Percentiles rank a stretch among this genome's conserved stretches.
Conservation (phyloP, 345 rosid species). For the Excoecaria agallocha region DNA sequence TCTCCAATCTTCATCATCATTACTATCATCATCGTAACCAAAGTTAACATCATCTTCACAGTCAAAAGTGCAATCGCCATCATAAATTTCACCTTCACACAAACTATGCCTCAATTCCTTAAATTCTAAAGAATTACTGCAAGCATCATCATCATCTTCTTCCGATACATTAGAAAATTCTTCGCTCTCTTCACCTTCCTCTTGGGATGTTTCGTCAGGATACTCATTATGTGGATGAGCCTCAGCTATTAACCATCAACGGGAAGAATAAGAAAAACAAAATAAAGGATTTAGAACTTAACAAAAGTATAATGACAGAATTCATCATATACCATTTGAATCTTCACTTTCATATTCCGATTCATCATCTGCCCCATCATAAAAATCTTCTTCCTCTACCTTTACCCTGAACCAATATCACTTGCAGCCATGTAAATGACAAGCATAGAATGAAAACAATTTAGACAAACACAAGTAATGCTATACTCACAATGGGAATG, state of each 20-base stretch:
- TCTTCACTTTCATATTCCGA: slow-evolving; percentile 79
- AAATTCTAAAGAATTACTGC: slow-evolving; percentile 16
- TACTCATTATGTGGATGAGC: slow-evolving; percentile 69
- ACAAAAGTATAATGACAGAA: neutral
- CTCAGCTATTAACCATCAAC: slow-evolving; percentile 53
- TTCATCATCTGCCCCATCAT: slow-evolving; percentile 58
- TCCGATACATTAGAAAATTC: slow-evolving; percentile 3
- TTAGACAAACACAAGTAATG: neutral
- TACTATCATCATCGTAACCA: slow-evolving; percentile 20
- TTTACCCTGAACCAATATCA: slow-evolving; percentile 49
- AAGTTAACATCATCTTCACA: slow-evolving; percentile 29
- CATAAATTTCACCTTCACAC: slow-evolving; percentile 9
- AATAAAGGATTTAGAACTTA: neutral
- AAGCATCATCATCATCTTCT: slow-evolving; percentile 32
- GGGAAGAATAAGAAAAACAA: neutral
- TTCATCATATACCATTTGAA: slow-evolving; percentile 63
- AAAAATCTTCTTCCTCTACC: slow-evolving; percentile 80
- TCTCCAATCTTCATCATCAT: slow-evolving; percentile 7
- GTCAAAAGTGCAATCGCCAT: slow-evolving; percentile 13
- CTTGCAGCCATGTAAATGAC: slow-evolving; percentile 7
- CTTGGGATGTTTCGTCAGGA: slow-evolving; percentile 66
- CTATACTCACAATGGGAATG: slow-evolving; percentile 65
- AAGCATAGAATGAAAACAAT: neutral
- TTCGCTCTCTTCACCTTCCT: slow-evolving; percentile 24
- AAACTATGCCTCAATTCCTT: slow-evolving; percentile 3